Conservation (phyloP, 202 grass and related monocot species). For the Zoysia matrella region DNA sequence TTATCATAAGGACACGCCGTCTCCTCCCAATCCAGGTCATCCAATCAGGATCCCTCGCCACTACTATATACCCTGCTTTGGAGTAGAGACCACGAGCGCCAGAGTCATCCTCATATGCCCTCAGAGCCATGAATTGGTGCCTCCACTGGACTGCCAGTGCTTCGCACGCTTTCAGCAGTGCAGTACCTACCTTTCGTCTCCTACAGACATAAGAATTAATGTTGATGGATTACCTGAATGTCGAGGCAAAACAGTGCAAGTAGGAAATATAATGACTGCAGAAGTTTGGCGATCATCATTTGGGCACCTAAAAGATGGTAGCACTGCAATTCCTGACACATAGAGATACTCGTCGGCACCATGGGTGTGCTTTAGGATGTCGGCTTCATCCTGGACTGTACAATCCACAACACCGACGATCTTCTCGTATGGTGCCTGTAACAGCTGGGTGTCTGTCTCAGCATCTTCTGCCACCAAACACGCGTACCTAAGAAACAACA, state of each 20-base stretch:
- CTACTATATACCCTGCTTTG: constrained; percentile 67
- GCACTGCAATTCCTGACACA: constrained; percentile 86
- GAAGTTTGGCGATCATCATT: neutral
- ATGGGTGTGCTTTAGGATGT: constrained; percentile 62
- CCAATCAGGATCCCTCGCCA: constrained; percentile 74
- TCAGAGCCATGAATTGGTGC: constrained; percentile 67
- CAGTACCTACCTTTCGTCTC: constrained; percentile 81
- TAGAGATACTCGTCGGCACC: constrained; percentile 70
- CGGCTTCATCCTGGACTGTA: constrained; percentile 68
- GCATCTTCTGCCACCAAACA: constrained; percentile 86
- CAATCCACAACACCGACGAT: constrained; percentile 79
- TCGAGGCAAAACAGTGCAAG: too few species aligned
- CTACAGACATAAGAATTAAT: constrained; percentile 16
- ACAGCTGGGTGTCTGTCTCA: constrained; percentile 2
- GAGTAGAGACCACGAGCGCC: constrained; percentile 66
- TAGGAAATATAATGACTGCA: too few species aligned
- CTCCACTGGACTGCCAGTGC: constrained; percentile 63
- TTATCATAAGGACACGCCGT: constrained; percentile 81
- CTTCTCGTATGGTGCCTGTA: constrained; percentile 44
- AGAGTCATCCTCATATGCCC: constrained; percentile 75
- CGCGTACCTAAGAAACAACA: constrained; percentile 67
- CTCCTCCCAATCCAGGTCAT: constrained; percentile 71
- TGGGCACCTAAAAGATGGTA: constrained; percentile 70
- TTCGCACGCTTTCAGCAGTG: constrained; percentile 78
- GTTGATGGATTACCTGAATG: too few species aligned